Evolutionary conservation across 768 basidiomycete species (phyloP).

Genomic region (Boletus sp.): DNA sequence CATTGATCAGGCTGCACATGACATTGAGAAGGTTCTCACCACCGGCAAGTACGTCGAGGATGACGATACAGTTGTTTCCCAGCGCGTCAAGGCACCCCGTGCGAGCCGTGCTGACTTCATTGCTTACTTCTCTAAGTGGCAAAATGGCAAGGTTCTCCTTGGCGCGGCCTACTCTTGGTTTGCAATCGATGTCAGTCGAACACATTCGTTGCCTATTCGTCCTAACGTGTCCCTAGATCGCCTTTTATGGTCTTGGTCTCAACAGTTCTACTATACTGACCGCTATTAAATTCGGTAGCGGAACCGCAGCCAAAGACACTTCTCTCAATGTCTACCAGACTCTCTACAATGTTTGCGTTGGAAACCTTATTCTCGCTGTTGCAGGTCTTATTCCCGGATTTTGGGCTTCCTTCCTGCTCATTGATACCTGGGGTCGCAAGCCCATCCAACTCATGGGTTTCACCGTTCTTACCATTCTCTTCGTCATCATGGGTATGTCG

Average conservation of each 20-base stretch:
- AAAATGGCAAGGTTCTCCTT: slow-evolving; percentile 76
- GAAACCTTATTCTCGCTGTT: slow-evolving; percentile 71
- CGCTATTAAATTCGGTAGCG: slow-evolving; percentile 63
- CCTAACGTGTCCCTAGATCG: slow-evolving; percentile 47
- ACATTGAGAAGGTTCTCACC: slow-evolving; percentile 68
- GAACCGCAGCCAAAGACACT: slow-evolving; percentile 29
- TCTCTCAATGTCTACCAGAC: slow-evolving; percentile 48
- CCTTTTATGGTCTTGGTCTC: slow-evolving; percentile 86
- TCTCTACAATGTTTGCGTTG: slow-evolving; percentile 64
- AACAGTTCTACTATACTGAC: slow-evolving; percentile 75
- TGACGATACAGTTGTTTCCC: slow-evolving; percentile 45
- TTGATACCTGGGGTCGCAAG: slow-evolving; percentile 80
- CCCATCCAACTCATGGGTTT: slow-evolving; percentile 82
- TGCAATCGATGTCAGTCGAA: slow-evolving; percentile 65
- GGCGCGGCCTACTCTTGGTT: slow-evolving; percentile 87
- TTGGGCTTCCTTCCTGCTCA: slow-evolving; percentile 51
- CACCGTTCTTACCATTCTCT: slow-evolving; percentile 55
- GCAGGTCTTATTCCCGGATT: slow-evolving; percentile 86
- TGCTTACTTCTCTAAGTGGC: slow-evolving; percentile 65
- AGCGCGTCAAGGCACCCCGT: slow-evolving; percentile 66
- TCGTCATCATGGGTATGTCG: no score
- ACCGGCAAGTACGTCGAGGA: slow-evolving; percentile 47
- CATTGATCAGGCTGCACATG: slow-evolving; percentile 66
- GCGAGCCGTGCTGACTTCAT: slow-evolving; percentile 68
- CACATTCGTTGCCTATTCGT: neutral